Base-by-base conservation (phyloP, 129 eudicot genomes). In the Solidago caesia region DNA sequence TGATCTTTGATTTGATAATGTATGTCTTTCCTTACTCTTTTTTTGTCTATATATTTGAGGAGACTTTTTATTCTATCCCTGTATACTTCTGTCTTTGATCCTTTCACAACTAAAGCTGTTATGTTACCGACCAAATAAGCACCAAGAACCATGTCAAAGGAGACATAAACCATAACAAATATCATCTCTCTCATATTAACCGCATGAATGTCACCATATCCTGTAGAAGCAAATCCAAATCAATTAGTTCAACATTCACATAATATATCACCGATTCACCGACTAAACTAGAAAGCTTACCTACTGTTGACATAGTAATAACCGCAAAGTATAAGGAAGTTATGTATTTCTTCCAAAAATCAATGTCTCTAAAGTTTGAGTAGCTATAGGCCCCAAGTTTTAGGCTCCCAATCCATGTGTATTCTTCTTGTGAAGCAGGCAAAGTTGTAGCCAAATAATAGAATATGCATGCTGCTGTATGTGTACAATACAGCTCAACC, bases 201-300 rank as follows among this genome's bases (percentile, higher is more conserved):
- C 9, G 96, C 89, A 78, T 89, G 96, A 64, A 89, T 84, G 61
- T 94, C 97, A 64, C 98, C 98, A 77, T 94, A 90, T 75, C 98
- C 98, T 92, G 90, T 65, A 79, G 44, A 48, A 81, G 7, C 55
- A 66, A 78, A 49, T 41, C 11, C 65, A 65, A 45, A 58, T 57
- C 52, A 26, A 65, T 25, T 64, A 33, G 39, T 33, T 33, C 3
- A 33, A 33, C 2, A 33, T 33, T 33, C 3, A 13, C 14, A 4
- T 2, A 53, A 4, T 53, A 11, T 53, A 53, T 14, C 59, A 6
- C 21, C 4, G 21, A 53, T 33, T 21, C 21, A 21, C 21, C 21
- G 21, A 33, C 39, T 46, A 46, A 21, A 45, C 9, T 67, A 75
- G 47, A 8, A 26, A 15, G 79, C 85, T 83, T 70, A 88, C 95